Conservation (phyloP, 768 basidiomycete genomes). For the Trametes cinnabarina region DNA sequence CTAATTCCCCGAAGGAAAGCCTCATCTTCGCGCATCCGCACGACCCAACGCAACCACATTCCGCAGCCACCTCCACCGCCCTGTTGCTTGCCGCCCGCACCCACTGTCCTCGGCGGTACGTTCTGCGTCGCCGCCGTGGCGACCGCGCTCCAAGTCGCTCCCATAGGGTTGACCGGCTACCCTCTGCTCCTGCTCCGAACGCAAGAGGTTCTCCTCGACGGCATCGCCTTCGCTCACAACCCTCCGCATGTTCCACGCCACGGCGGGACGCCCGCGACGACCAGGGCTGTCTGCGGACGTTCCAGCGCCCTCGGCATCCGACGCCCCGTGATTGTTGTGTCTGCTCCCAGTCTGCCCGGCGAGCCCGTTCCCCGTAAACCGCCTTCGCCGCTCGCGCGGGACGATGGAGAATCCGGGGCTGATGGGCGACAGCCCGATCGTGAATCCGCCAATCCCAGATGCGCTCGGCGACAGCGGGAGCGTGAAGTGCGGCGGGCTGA, state of each 20-base stretch:
- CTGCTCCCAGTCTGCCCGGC: constrained; percentile 15
- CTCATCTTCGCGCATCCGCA: constrained; percentile 2
- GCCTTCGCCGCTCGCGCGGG: constrained; percentile 50
- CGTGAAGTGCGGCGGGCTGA: constrained; percentile 14
- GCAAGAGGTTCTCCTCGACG: constrained; percentile 6
- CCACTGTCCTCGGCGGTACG: background rate
- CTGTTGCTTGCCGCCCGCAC: constrained; percentile 8
- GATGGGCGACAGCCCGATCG: constrained; percentile 71
- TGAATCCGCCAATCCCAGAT: constrained; percentile 48
- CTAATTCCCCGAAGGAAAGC: no score
- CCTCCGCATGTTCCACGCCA: constrained; percentile 13
- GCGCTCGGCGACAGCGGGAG: constrained; percentile 24
- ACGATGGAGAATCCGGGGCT: constrained; percentile 77
- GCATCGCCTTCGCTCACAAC: constrained; percentile 20
- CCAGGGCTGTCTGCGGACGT: constrained; percentile 13
- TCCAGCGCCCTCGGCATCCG: background rate
- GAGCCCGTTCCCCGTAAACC: constrained; percentile 35
- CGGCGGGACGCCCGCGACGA: background rate
- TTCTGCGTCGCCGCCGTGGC: background rate
- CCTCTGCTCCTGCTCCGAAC: background rate
- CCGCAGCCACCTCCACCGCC: constrained; percentile 32
- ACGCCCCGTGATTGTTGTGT: background rate
- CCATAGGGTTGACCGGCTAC: constrained; percentile 11
- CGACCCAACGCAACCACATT: constrained; percentile 13
- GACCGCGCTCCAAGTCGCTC: constrained; percentile 4